Percentiles rank a stretch among this genome's conserved stretches.
phyloP scores from a whole-genome alignment of 2,329 filamentous ascomycete species.

The Neodidymelliopsis sp. region DNA sequence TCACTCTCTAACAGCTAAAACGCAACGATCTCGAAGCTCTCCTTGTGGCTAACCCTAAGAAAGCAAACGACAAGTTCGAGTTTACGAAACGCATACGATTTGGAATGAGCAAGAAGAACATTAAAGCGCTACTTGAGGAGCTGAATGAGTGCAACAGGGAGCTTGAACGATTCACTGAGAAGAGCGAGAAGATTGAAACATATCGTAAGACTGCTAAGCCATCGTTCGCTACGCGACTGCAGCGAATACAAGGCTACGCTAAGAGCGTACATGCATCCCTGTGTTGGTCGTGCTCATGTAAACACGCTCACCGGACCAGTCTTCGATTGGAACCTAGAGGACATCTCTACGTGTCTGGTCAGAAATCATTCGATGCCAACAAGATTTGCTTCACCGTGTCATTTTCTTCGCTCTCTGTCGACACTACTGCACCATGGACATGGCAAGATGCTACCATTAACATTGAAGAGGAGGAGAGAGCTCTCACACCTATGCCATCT shows the following conservation, averaged over 20 bases:
- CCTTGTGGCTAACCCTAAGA: conserved; percentile 43
- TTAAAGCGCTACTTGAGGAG: conserved; percentile 46
- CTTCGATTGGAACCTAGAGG: conserved; percentile 44
- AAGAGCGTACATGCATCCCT: conserved; percentile 42
- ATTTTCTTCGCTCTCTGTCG: conserved; percentile 33
- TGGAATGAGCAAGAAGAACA: conserved; percentile 48
- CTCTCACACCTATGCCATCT: conserved; percentile 17
- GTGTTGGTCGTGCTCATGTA: conserved; percentile 47
- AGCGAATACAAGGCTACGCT: conserved; percentile 46
- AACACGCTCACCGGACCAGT: conserved; percentile 41
- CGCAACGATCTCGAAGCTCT: conserved; percentile 48
- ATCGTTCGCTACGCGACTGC: conserved; percentile 42
- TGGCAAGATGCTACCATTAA: conserved; percentile 46
- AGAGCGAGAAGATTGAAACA: conserved; percentile 48
- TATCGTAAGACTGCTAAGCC: conserved; percentile 45
- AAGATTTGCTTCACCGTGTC: conserved; percentile 46
- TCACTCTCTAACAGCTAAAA: conserved; percentile 36
- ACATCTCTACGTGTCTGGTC: conserved; percentile 30
- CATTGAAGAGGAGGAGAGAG: conserved; percentile 36
- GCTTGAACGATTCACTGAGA: conserved; percentile 48
- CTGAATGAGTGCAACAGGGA: conserved; percentile 50
- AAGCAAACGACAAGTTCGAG: conserved; percentile 43
- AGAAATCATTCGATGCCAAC: conserved; percentile 10
- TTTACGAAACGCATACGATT: conserved; percentile 47
- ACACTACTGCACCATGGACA: conserved; percentile 30